Base-by-base conservation (phyloP, 345 rosid species). In the Noccaea bulbosa region DNA sequence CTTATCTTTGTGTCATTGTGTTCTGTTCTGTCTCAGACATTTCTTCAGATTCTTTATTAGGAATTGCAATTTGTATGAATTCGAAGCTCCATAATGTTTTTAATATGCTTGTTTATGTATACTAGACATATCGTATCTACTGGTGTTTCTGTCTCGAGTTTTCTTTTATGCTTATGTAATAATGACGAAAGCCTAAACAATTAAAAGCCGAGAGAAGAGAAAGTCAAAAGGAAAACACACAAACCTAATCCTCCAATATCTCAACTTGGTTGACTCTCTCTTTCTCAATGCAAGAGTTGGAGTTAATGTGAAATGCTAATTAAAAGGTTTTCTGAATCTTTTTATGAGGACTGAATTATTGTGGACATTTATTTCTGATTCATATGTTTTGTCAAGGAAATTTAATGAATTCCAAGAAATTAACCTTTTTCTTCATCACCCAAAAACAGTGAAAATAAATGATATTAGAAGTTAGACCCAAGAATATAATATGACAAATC, bases 161-260 rank as follows among this genome's bases (percentile, higher is more conserved):
- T 57, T 67, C 4, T 14, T 43, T 54, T 17, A 55, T 38, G 71
- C 40, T 22, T 48, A 48, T 48, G 79, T 70, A 52, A 64, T n/a
- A 37, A 37, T 57, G 79, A 64, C 75, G 79, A 20, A 63, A 69
- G 61, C 9, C 22, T 5, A 53, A 75, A 59, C 45, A 61, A 53
- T 24, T 52, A 48, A 67, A 75, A 49, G 46, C 27, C 3, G 7
- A 12, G 10, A 34, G 61, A 48, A 38, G 61, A 62, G 8, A 69
- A 75, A 47, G 75, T 69, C 75, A 76, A 76, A 69, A 55, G 59
- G 58, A 33, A 20, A 65, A 62, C 27, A 56, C 46, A 55, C 53
- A 69, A 75, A 75, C 79, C 79, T 70, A 76, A 76, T 64, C 71
- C 38, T 70, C 79, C 79, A 76, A 62, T 68, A 75, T 62, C 61